Evolutionary conservation across 306 rosid species (phyloP).

Genomic region (Vicia villosa): DNA sequence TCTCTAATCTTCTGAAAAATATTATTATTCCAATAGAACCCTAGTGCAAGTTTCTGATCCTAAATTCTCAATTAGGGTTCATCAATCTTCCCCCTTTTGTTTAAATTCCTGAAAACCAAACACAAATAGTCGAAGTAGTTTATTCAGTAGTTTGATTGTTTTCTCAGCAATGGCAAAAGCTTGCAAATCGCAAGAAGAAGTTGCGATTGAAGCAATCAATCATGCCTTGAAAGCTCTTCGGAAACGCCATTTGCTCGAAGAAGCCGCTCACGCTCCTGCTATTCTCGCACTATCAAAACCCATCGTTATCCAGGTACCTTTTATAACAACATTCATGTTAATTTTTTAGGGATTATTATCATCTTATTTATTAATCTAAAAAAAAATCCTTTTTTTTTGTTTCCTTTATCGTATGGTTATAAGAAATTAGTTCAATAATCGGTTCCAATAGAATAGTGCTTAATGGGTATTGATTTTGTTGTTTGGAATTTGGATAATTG

Average conservation of each 20-base stretch:
- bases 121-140: constrained; percentile 9
- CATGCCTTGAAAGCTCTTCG: constrained; percentile 83
- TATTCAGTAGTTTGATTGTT: constrained; percentile 14
- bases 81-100: neutral
- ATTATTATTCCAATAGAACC: neutral
- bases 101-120: neutral
- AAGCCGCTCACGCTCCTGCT: constrained; percentile 96
- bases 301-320: constrained; percentile 56
- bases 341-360: constrained; percentile 28
- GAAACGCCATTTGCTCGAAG: constrained; percentile 88
- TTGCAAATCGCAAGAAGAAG: constrained; percentile 58
- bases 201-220: constrained; percentile 66
- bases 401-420: neutral
- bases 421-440: too few relatives aligned
- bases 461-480: constrained; percentile 1
- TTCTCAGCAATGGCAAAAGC: constrained; percentile 28
- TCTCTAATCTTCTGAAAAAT: neutral
- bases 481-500: constrained; percentile 22
- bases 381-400: neutral
- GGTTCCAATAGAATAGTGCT: too few relatives aligned
- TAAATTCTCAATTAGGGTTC: neutral
- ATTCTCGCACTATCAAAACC: constrained; percentile 76
- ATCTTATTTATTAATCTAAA: neutral
- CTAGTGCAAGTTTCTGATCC: constrained; percentile 18
- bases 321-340: neutral